Evolutionary conservation across 192 early-diverging fungal genomes (phyloP).

Genomic region (Polychytrium aggregatum): DNA sequence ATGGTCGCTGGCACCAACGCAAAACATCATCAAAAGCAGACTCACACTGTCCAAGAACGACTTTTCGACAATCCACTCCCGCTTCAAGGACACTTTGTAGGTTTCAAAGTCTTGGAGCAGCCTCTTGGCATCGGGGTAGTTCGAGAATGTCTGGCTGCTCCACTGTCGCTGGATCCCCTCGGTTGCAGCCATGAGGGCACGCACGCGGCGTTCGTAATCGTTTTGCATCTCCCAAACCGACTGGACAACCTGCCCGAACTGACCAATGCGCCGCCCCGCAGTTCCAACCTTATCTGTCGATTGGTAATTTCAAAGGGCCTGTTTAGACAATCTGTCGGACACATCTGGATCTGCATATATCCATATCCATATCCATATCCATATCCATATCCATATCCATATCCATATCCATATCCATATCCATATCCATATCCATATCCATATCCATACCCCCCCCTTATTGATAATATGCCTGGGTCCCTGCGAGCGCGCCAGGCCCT

Average conservation of each 20-base stretch:
- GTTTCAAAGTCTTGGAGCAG: slow-evolving; percentile 62
- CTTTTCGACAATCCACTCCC: slow-evolving; percentile 63
- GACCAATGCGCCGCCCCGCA: slow-evolving; percentile 85
- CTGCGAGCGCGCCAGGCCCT: not conserved
- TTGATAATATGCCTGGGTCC: too few species aligned
- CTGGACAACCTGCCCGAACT: slow-evolving; percentile 70
- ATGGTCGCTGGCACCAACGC: too few species aligned
- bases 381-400: too few species aligned
- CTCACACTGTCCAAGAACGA: slow-evolving; percentile 69
- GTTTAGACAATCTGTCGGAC: too few species aligned
- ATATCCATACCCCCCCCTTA: too few species aligned
- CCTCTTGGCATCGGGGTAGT: slow-evolving; percentile 65
- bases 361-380: too few species aligned
- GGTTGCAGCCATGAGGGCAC: slow-evolving; percentile 59
- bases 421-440: too few species aligned
- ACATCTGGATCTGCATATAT: too few species aligned
- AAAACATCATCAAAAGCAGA: not conserved
- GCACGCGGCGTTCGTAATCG: slow-evolving; percentile 82
- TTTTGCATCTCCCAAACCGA: slow-evolving; percentile 88
- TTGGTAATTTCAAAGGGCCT: too few species aligned
- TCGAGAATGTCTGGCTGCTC: slow-evolving; percentile 48
- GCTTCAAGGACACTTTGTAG: slow-evolving; percentile 59
- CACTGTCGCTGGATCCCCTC: slow-evolving; percentile 52
- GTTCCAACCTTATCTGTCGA: slow-evolving; percentile 64
- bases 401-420: too few species aligned